phyloP scores from a whole-genome alignment of 1,284 basidiomycete genomes.

The Malassezia furfur region DNA sequence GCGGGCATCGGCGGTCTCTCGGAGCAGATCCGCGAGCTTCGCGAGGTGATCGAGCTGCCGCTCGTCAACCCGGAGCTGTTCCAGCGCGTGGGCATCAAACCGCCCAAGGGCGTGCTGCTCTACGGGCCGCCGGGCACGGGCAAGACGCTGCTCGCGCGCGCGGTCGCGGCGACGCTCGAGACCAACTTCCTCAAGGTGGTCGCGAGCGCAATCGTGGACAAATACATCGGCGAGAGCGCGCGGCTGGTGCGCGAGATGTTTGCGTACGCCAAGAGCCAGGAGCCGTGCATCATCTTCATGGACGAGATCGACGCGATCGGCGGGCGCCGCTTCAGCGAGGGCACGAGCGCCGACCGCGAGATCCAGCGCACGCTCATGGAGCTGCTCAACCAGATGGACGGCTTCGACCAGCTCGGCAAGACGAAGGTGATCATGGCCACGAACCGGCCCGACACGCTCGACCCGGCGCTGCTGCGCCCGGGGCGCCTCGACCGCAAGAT shows the following conservation, averaged over 20 bases:
- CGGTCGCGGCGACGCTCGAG: slow-evolving; percentile 86
- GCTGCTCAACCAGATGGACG: slow-evolving; percentile 98
- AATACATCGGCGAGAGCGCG: slow-evolving; percentile 97
- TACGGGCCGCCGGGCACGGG: slow-evolving; percentile 91
- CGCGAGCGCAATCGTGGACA: slow-evolving; percentile 98
- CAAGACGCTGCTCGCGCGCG: slow-evolving; percentile 88
- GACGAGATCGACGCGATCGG: slow-evolving; percentile 68
- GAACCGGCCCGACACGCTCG: slow-evolving; percentile 60
- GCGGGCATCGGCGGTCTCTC: slow-evolving; percentile 92
- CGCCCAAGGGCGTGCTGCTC: slow-evolving; percentile 83
- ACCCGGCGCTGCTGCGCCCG: slow-evolving; percentile 89
- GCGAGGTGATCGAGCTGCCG: slow-evolving; percentile 95
- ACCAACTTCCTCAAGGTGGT: slow-evolving; percentile 99
- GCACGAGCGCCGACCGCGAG: slow-evolving; percentile 93
- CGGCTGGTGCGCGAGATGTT: slow-evolving; percentile 95
- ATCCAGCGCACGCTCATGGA: slow-evolving; percentile 99
- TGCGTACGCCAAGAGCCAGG: slow-evolving; percentile 89
- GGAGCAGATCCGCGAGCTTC: slow-evolving; percentile 90
- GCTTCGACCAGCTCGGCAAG: slow-evolving; percentile 88
- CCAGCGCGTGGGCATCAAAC: slow-evolving; percentile 85
- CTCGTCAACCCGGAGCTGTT: slow-evolving; percentile 93
- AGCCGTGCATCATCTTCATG: slow-evolving; percentile 98
- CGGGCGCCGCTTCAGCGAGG: slow-evolving; percentile 85
- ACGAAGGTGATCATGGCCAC: slow-evolving; percentile 89
- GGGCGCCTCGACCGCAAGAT: slow-evolving; percentile 96